These are phyloP conservation scores for Ambrosia artemisiifolia DNA, from an alignment of 129 eudicot species.

Conservation along the genomic window DNA sequence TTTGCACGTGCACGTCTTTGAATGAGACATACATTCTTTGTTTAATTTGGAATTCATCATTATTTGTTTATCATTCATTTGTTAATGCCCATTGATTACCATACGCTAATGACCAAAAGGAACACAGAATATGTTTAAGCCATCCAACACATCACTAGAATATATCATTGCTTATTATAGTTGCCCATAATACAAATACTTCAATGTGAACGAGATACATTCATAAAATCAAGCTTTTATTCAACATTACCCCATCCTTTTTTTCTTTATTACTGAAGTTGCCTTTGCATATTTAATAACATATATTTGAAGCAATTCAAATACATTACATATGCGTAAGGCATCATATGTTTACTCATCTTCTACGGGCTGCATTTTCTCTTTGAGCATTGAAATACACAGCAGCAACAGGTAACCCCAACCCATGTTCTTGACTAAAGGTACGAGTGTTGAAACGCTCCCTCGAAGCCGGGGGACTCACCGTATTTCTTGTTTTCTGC, in stretches of 20 bases:
- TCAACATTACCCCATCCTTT: background rate
- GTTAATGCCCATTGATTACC: background rate
- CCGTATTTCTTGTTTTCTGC: constrained; percentile 71
- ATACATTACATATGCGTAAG: background rate
- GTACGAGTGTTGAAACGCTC: constrained; percentile 72
- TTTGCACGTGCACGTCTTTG: background rate
- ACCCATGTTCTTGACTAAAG: constrained; percentile 57
- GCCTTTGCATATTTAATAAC: constrained; percentile 2
- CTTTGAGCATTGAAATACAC: constrained; percentile 93
- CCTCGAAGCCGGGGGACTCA: constrained; percentile 67
- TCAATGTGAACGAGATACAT: constrained; percentile 3
- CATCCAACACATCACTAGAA: background rate
- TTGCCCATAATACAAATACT: constrained; percentile 23
- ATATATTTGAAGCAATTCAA: constrained; percentile 1
- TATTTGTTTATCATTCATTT: background rate
- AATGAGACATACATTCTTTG: too few species aligned
- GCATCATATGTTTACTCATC: constrained; percentile 33
- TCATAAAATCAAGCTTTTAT: background rate
- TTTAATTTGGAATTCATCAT: background rate
- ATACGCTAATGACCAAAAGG: background rate
- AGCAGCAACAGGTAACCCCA: constrained; percentile 82
- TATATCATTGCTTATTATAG: constrained; percentile 13
- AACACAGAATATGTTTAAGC: background rate
- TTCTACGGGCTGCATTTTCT: constrained; percentile 87
- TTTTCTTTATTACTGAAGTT: background rate